A percentile compares a stretch with the other conserved stretches of the same genome.
Evolutionary conservation across 306 rosid species (phyloP).

Genomic region (Vachellia collinsii): DNA sequence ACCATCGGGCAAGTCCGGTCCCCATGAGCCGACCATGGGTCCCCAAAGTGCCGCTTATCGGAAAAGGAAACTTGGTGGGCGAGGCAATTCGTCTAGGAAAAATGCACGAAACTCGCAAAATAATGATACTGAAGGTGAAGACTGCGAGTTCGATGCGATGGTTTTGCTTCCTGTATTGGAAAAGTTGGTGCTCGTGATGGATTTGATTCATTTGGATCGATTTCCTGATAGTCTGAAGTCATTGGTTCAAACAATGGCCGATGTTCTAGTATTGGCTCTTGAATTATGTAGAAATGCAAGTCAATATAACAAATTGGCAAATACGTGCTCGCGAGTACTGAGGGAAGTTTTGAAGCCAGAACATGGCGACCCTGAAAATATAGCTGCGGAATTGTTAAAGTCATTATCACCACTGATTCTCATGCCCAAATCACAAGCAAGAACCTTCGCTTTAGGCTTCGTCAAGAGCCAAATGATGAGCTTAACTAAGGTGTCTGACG

Average conservation of each 20-base stretch:
- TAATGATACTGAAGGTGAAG: constrained; percentile 24
- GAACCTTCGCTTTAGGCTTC: constrained; percentile 66
- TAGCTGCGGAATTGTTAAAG: constrained; percentile 77
- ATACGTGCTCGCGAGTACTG: constrained; percentile 58
- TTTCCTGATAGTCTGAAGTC: constrained; percentile 83
- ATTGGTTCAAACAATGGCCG: constrained; percentile 62
- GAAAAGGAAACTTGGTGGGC: constrained; percentile 48
- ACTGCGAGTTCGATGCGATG: constrained; percentile 44
- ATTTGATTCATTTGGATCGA: constrained; percentile 74
- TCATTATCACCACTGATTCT: constrained; percentile 58
- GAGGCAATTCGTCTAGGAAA: constrained; percentile 41
- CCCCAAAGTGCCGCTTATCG: constrained; percentile 24
- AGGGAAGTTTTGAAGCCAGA: constrained; percentile 62
- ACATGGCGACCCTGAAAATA: constrained; percentile 58
- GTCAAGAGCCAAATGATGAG: constrained; percentile 46
- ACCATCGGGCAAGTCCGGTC: background rate
- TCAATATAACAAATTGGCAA: constrained; percentile 45
- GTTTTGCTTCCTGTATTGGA: constrained; percentile 59
- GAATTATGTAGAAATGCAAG: constrained; percentile 49
- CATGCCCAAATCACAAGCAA: constrained; percentile 61
- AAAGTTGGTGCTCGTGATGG: constrained; percentile 59
- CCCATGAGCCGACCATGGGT: constrained; percentile 11
- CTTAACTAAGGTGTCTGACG: constrained; percentile 38
- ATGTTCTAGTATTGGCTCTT: constrained; percentile 54
- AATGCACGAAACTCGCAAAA: background rate